A percentile compares a stretch with the other conserved stretches of the same genome.
Conservation (phyloP, 192 early-diverging fungal species). For the Borealophlyctis nickersoniae region DNA sequence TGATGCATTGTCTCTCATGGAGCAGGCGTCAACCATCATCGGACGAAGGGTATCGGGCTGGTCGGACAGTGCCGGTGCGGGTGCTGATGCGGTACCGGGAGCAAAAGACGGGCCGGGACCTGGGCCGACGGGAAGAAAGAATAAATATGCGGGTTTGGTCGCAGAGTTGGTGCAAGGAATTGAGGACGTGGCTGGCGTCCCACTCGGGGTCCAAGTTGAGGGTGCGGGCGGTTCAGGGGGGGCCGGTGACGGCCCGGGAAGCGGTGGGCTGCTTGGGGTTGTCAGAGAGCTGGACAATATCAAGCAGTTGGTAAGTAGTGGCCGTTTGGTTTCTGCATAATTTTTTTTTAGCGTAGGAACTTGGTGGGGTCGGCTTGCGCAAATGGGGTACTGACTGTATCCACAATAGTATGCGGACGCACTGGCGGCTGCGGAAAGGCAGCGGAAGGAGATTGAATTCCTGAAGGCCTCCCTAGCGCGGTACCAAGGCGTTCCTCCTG, state of each 20-base stretch:
- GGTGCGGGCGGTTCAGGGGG: background rate
- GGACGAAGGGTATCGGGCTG: slow-evolving; percentile 8
- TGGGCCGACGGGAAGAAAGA: too few species aligned
- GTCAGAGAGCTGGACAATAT: slow-evolving; percentile 18
- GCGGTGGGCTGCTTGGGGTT: background rate
- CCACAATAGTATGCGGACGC: slow-evolving; percentile 18
- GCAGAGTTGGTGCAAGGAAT: slow-evolving; percentile 20
- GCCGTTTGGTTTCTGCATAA: slow-evolving; percentile 8
- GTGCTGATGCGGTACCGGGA: background rate
- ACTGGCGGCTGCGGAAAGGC: slow-evolving; percentile 14
- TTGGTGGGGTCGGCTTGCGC: too few species aligned
- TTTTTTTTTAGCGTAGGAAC: too few species aligned
- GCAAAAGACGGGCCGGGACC: slow-evolving; percentile 11
- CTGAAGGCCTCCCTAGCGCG: slow-evolving; percentile 8
- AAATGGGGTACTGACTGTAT: slow-evolving; percentile 6
- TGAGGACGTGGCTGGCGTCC: slow-evolving; percentile 27
- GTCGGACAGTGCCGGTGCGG: background rate
- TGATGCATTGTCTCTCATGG: slow-evolving; percentile 18
- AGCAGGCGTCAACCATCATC: slow-evolving; percentile 16
- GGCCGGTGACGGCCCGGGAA: background rate
- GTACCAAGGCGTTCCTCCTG: background rate
- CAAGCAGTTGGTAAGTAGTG: slow-evolving; percentile 9
- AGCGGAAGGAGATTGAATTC: slow-evolving; percentile 27
- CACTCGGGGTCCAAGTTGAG: slow-evolving; percentile 7
- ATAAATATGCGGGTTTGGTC: slow-evolving; percentile 9